These are phyloP conservation scores for Talinum fruticosum DNA, from an alignment of 148 eudicot species.

Conservation along the genomic window DNA sequence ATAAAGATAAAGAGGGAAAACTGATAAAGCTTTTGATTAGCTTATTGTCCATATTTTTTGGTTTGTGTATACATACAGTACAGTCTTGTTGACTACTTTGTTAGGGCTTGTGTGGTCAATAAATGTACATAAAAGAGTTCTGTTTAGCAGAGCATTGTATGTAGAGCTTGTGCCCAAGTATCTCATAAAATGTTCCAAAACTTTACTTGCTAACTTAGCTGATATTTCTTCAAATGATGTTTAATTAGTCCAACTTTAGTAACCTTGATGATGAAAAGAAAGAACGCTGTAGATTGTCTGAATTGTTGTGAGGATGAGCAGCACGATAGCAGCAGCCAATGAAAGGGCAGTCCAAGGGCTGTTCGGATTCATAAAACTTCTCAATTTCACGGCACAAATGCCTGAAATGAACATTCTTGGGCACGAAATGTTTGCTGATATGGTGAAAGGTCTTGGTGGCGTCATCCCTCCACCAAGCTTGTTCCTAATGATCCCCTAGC, in stretches of 20 bases:
- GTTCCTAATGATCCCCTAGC: neutral
- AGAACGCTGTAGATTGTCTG: neutral
- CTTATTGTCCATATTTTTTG: neutral
- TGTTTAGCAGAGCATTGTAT: no score
- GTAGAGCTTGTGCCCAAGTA: no score
- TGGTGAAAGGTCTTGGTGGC: neutral
- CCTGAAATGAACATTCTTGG: constrained; percentile 6
- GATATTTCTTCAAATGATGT: no score
- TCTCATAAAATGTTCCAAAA: no score
- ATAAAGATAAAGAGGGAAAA: neutral
- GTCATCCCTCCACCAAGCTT: constrained; percentile 7
- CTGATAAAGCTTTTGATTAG: neutral
- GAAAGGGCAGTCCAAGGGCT: constrained; percentile 11
- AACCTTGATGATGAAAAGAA: neutral
- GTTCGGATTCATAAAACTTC: constrained; percentile 6
- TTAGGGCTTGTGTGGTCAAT: no score
- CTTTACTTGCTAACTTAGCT: no score
- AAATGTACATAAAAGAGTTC: no score
- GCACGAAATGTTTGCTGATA: constrained; percentile 12
- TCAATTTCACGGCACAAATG: constrained; percentile 4
- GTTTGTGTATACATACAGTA: neutral
- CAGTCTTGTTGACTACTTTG: no score
- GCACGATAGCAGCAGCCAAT: neutral
- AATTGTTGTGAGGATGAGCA: neutral
- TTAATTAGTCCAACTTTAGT: neutral